Percentiles rank a stretch among this genome's conserved stretches.
Conservation (phyloP, 2,329 filamentous ascomycete species). For the Fusarium devonianum region DNA sequence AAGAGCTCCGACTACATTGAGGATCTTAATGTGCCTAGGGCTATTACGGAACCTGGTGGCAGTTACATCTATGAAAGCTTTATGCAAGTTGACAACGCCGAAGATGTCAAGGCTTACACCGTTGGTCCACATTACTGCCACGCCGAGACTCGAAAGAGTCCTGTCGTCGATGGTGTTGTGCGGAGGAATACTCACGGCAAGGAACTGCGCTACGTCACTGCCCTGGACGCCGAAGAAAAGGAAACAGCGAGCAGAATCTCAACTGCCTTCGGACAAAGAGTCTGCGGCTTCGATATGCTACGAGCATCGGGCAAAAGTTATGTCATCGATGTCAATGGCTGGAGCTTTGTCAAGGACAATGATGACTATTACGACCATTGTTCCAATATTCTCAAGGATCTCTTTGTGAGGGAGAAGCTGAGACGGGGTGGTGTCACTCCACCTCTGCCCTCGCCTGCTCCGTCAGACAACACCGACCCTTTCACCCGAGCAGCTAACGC, state of each 20-base stretch:
- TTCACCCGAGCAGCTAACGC: constrained; percentile 45
- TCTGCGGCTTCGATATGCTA: constrained; percentile 94
- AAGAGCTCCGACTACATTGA: constrained; percentile 96
- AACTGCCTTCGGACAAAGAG: constrained; percentile 88
- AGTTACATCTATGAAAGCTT: constrained; percentile 99
- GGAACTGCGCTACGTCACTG: constrained; percentile 93
- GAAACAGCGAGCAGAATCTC: constrained; percentile 90
- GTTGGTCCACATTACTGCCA: constrained; percentile 94
- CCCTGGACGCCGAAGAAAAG: constrained; percentile 79
- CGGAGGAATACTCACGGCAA: constrained; percentile 97
- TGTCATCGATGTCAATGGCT: constrained; percentile 98
- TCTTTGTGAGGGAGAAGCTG: constrained; percentile 83
- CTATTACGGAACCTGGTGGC: constrained; percentile 78
- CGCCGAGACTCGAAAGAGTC: constrained; percentile 95
- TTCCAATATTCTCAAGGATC: constrained; percentile 82
- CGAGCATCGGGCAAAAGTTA: constrained; percentile 89
- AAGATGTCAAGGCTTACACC: constrained; percentile 98
- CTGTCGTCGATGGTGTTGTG: constrained; percentile 94
- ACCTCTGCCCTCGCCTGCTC: constrained; percentile 58
- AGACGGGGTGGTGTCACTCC: constrained; percentile 67
- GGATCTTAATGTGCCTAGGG: constrained; percentile 76
- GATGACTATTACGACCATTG: constrained; percentile 97
- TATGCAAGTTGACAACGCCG: constrained; percentile 93
- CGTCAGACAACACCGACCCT: constrained; percentile 55
- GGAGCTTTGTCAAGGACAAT: constrained; percentile 99